Base-by-base conservation (phyloP, 441 rosid genomes). In the Gossypium aridum region DNA sequence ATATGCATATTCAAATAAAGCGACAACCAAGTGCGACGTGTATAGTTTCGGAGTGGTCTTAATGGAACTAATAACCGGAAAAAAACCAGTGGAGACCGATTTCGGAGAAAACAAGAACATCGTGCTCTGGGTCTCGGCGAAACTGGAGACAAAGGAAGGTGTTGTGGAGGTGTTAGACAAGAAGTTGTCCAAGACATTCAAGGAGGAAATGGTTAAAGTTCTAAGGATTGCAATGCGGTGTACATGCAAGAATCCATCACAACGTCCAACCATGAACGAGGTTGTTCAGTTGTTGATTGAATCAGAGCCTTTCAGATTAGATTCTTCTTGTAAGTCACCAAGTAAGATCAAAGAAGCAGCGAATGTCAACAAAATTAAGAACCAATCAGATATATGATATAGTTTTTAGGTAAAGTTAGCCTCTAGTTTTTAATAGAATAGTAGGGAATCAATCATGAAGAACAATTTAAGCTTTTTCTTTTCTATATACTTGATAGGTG, bases 21-120 rank as follows among this genome's bases (percentile, higher is more conserved):
- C 99, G 74, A 95, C 97, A 9, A 90, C 89, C 81, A 95, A 87
- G 85, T 93, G 97, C 23, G 99, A 95, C 69, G 99, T 95, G 16
- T 95, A 89, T 85, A 95, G 99, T 75, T 95, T 87, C 28, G 98
- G 99, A 47, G 95, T 95, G 0, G 96, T 95, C 75, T 75, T 95
- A 74, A 81, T 95, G 96, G 99, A 95, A 76, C 84, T 93, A 16
- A 83, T 93, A 79, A 93, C 98, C 0, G 97, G 99, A 65, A 93
- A 86, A 84, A 90, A 92, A 78, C 90, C 97, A 0, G 89, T 90
- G 19, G 95, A 93, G 72, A 64, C 86, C 4, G 93, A 89, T 57
- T 93, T 88, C 26, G 99, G 98, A 34, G 97, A 89, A 72, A 87
- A 82, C 87, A 95, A 89, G 87, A 91, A 90, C 81, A 89, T 95